Base-by-base conservation (phyloP, 2,329 filamentous ascomycete genomes). In the Diaporthe sp. region DNA sequence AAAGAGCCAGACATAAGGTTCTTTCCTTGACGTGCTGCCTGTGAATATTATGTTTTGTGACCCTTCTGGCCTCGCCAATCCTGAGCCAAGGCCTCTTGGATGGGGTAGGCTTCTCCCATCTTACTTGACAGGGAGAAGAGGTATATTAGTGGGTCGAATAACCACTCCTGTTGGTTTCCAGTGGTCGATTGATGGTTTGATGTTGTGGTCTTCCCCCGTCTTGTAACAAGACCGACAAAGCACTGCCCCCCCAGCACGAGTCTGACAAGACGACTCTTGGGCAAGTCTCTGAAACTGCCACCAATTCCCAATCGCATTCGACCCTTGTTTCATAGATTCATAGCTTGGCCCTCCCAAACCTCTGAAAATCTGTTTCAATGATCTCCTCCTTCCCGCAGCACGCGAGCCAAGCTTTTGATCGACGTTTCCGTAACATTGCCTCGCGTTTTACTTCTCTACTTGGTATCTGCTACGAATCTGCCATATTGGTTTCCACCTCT, bases 361-460 rank as follows among this genome's bases (percentile, higher is more conserved):
- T 65, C 7, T 47, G 59, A 25, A 47, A 27, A 65, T 65, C 59
- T 30, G 59, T 65, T 65, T 65, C 42, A 47, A 65, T 65, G 39
- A 65, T 63, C 58, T 44, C n/a, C 42, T 15, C 6, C 8, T 65
- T 65, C 59, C 59, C 59, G 59, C 27, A n/a, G 59, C 30, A 44
- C 3, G 27, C 27, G 35, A 27, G 59, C 59, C 59, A 65, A 65
- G 59, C 59, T 65, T 65, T 65, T 65, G 59, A 65, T 65, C 59
- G 59, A 65, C 59, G 59, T 65, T 65, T 65, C 59, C 42, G 42
- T 35, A 44, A 44, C 59, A 65, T 32, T 50, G 27, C 39, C 42
- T 65, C 59, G 59, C 59, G 59, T 65, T 65, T 65, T 65, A 65
- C 59, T 65, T 65, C 59, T 65, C 59, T 47, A 65, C 59, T 32